phyloP scores from a whole-genome alignment of 345 rosid genomes.

The Pistacia integerrima region DNA sequence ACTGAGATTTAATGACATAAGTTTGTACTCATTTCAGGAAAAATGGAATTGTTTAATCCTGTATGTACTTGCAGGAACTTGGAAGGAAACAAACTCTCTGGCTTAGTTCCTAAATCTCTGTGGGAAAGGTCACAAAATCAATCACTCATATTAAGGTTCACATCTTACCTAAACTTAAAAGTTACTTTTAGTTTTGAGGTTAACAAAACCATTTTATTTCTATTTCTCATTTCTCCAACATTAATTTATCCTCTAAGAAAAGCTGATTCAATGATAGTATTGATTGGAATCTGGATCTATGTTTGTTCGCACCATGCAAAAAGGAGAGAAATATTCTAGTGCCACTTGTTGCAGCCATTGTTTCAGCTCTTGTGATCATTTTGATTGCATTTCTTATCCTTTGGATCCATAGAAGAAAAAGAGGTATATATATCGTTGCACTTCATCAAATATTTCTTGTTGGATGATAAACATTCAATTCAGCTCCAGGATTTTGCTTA shows the following conservation, averaged over 20 bases:
- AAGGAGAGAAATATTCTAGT: too few species aligned
- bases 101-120: slow-evolving; percentile 32
- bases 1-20: not conserved
- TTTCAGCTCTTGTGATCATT: too few species aligned
- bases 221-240: not conserved
- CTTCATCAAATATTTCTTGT: too few species aligned
- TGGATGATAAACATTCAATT: too few species aligned
- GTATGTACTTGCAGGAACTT: slow-evolving; percentile 21
- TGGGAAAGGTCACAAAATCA: slow-evolving; percentile 15
- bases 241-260: slow-evolving; percentile 7
- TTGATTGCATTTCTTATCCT: too few species aligned
- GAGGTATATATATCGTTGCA: too few species aligned
- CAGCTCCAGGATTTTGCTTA: too few species aligned
- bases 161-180: not conserved
- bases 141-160: slow-evolving; percentile 27
- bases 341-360: too few species aligned
- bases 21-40: not conserved
- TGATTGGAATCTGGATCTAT: slow-evolving; percentile 32
- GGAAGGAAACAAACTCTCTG: slow-evolving; percentile 35
- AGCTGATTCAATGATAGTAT: slow-evolving; percentile 28
- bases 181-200: not conserved
- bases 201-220: not conserved
- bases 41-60: not conserved
- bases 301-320: too few species aligned
- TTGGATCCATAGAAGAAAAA: too few species aligned